A percentile compares a stretch with the other conserved stretches of the same genome.
Evolutionary conservation across 202 grass and related monocot species (phyloP).

Genomic region (Musa balbisiana): DNA sequence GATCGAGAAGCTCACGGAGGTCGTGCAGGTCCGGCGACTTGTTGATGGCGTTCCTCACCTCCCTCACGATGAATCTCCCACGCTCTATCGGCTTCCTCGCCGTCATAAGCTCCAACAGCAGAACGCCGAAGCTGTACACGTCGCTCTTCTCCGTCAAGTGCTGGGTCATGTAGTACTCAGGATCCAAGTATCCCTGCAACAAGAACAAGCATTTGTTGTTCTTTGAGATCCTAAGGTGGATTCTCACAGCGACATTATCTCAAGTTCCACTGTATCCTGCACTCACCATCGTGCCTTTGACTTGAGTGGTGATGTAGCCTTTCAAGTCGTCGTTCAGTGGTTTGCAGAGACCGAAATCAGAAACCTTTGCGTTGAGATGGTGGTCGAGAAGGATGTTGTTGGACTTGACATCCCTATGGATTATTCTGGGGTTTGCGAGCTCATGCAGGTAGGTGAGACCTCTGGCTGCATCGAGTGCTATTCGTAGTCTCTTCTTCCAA

Average conservation of each 20-base stretch:
- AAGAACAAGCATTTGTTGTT: no score
- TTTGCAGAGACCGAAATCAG: conserved; percentile 8
- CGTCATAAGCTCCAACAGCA: neutral
- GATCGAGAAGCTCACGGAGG: conserved; percentile 3
- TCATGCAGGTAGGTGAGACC: conserved; percentile 9
- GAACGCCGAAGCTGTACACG: conserved; percentile 61
- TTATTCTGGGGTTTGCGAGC: conserved; percentile 5
- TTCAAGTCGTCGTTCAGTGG: neutral
- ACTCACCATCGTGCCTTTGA: conserved; percentile 12
- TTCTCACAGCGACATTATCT: no score
- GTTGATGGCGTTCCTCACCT: conserved; percentile 2
- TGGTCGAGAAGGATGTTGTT: conserved; percentile 13
- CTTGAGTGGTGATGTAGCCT: conserved; percentile 1
- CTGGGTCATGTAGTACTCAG: conserved; percentile 14
- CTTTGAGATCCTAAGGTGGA: no score
- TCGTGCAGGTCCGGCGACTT: neutral
- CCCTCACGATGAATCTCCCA: conserved; percentile 3
- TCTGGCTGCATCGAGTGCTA: conserved; percentile 9
- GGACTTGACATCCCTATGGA: conserved; percentile 8
- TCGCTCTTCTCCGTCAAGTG: conserved; percentile 68
- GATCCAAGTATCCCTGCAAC: conserved; percentile 9
- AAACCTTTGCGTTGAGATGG: conserved; percentile 2
- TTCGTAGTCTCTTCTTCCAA: conserved; percentile 5
- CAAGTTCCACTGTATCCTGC: no score
- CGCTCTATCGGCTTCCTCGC: conserved; percentile 7